A percentile compares a stretch with the other conserved stretches of the same genome.
Conservation (phyloP, 208 protist genomes). For the Acanthamoeba polyphaga region DNA sequence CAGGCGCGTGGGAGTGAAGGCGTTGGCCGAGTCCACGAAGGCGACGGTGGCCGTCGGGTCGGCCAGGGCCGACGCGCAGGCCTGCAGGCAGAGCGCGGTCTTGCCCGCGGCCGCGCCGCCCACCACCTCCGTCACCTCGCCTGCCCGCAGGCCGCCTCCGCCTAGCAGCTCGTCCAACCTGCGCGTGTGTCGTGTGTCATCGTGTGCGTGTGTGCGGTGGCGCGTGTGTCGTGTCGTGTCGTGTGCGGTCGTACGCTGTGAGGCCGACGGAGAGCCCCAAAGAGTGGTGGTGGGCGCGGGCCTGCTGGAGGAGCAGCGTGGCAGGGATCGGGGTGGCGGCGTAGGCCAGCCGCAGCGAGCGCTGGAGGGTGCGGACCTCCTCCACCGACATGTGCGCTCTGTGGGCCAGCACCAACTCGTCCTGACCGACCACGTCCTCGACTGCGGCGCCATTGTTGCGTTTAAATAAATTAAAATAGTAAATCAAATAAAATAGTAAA, state of each 20-base stretch:
- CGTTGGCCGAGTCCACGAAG: conserved; percentile 19
- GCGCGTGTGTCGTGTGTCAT: not conserved
- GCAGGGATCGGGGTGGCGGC: not conserved
- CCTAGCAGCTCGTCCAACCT: not conserved
- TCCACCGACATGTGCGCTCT: not conserved
- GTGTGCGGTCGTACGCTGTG: not conserved
- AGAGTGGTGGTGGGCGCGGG: not conserved
- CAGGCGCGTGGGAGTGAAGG: conserved; percentile 20
- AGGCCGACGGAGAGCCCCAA: not conserved
- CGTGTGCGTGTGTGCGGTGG: no score
- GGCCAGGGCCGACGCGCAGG: not conserved
- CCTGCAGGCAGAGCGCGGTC: conserved; percentile 1
- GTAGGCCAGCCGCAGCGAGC: not conserved
- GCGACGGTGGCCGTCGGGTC: not conserved
- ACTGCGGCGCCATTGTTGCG: not conserved
- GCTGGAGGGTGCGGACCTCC: not conserved
- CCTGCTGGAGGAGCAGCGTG: not conserved
- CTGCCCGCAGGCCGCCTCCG: not conserved
- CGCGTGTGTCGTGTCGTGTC: no score
- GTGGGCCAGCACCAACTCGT: conserved; percentile 17
- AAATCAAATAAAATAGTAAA: not conserved
- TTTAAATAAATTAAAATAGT: not conserved
- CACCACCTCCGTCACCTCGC: conserved; percentile 34
- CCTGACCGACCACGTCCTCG: not conserved
- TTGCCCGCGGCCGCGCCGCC: conserved; percentile 1